These are phyloP conservation scores for Alternaria triticimaculans DNA, from an alignment of 2,329 filamentous ascomycete species.

Conservation along the genomic window DNA sequence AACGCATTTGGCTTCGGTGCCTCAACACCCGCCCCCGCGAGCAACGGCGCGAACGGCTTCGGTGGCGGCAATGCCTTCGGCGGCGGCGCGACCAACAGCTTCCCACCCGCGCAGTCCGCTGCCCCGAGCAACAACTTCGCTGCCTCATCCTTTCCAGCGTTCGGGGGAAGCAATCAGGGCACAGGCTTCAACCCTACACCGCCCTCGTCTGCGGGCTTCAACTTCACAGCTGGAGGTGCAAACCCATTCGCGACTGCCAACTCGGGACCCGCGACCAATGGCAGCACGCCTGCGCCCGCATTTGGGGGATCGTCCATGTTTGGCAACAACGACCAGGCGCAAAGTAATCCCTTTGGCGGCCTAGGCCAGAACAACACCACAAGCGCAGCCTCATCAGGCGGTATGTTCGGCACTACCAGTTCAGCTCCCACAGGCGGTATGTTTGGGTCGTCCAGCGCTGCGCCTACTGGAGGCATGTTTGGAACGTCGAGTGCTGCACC, in stretches of 20 bases:
- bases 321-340: conserved; percentile 22
- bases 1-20: conserved; percentile 34
- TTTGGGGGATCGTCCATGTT: conserved; percentile 27
- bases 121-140: conserved; percentile 35
- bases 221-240: conserved; percentile 32
- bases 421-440: background rate
- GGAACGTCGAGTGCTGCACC: conserved; percentile 6
- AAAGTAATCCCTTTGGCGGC: conserved; percentile 29
- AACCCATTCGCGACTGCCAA: conserved; percentile 33
- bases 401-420: conserved; percentile 9
- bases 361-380: conserved; percentile 24
- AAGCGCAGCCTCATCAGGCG: conserved; percentile 1
- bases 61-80: conserved; percentile 23
- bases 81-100: conserved; percentile 36
- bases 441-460: conserved; percentile 11
- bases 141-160: conserved; percentile 41
- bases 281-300: conserved; percentile 15
- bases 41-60: conserved; percentile 17
- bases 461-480: conserved; percentile 14
- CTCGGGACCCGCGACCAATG: conserved; percentile 30
- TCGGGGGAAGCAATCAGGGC: conserved; percentile 30
- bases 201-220: conserved; percentile 31
- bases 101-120: conserved; percentile 37
- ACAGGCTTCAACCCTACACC: conserved; percentile 35
- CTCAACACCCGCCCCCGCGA: conserved; percentile 22